Base-by-base conservation (phyloP, 1,139 yeast species). In the Torulaspora globosa region DNA sequence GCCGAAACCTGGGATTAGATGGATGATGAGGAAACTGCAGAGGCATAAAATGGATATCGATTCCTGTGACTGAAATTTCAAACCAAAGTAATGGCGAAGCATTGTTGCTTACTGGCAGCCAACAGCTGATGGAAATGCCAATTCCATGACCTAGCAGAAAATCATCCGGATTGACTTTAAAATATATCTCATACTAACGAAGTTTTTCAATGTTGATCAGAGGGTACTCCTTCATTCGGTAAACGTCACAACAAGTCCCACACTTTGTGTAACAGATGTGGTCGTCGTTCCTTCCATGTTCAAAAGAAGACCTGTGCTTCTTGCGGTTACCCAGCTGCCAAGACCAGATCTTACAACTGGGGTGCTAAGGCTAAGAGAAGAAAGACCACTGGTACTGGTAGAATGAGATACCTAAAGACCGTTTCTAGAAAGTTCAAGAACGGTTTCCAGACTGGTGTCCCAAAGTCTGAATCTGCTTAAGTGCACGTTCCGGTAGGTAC, bases 181-280 rank as follows among this genome's bases (percentile, higher is more conserved):
- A 21, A 14, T 5, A 24, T 19, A 12, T 27, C 16, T 30, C 51
- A 54, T 57, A 60, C 58, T 59, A 60, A 55, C 58, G 43, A 50
- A 47, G 46, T 44, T 46, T 48, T 39, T 48, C 38, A 45, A 53
- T 67, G 3, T 63, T 50, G 54, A 59, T 68, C 71, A 88, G 96
- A 92, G 90, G 98, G 98, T 88, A 92, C 98, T 77, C 96, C 97
- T 81, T 88, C 97, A 75, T 84, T 88, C 82, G 97, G 98, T 84
- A 92, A 90, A 82, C 89, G 95, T 78, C 97, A 92, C 89, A 90
- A 87, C 94, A 94, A 94, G 82, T 84, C 97, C 74, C 99, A 92
- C 89, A 86, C 95, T 73, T 81, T 90, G 78, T 94, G 99, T 83
- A 88, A 84, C 83, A 89, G 97, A 85, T 92, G 99, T 82, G 97